Base-by-base conservation (phyloP, 2,329 filamentous ascomycete genomes). In the Tolypocladium amazonense region DNA sequence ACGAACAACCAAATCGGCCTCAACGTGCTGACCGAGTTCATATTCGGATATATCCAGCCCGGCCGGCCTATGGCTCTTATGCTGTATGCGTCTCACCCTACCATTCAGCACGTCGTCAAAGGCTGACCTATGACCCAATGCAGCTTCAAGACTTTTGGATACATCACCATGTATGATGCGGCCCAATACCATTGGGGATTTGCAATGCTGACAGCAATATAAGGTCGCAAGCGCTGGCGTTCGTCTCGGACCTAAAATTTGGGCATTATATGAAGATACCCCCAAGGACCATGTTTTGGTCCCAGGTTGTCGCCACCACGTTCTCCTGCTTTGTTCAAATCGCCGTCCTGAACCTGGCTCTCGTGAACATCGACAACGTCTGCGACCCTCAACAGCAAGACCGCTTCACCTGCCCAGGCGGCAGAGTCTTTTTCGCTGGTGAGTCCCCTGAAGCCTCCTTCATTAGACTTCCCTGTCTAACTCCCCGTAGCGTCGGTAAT, bases 261-360 rank as follows among this genome's bases (percentile, higher is more conserved):
- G 87, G 84, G 6, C 87, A 89, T 68, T 90, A 90, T 75, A 89
- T 90, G 85, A 85, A 85, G 71, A 83, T 85, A 12, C 86, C 86
- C 0, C 86, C 85, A 18, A 77, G 84, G 23, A 86, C 83, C 20
- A 86, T 88, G 75, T 89, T 89, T 72, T 78, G 81, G 72, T 79
- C 80, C 5, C 86, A 89, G 69, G 79, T 88, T 4, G 80, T 86
- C 1, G 85, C 86, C 9, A 87, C 85, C 0, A 81, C 87, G 0
- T 79, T 87, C 67, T 85, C 84, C 0, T 87, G 83, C 71, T 80
- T 88, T 62, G 81, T 88, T 45, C 86, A 89, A 69, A 80, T 89
- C 59, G 70, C 79, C 4, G 84, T 88, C 4, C 77, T 88, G 62
- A 87, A 88, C 65, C 77, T 83, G 62, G 81, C 84, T 0, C 77